Percentiles rank a stretch among this genome's conserved stretches.
These are phyloP conservation scores for Coemansia sp. DNA, from an alignment of 192 early-diverging fungal genomes.

Conservation along the genomic window DNA sequence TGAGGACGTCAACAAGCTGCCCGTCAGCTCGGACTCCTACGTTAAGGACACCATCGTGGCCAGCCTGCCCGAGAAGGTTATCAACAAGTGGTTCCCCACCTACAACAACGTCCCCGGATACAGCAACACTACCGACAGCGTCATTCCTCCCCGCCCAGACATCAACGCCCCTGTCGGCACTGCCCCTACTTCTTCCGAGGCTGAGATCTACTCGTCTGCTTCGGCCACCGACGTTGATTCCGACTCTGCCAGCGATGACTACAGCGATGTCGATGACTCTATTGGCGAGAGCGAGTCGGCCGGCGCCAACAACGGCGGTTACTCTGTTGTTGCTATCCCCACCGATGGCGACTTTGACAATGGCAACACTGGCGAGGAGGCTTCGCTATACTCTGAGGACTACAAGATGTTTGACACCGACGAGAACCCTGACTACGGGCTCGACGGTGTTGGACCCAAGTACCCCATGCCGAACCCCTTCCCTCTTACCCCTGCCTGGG, in stretches of 20 bases:
- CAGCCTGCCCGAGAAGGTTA: slow-evolving; percentile 17
- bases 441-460: slow-evolving; percentile 21
- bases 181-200: slow-evolving; percentile 2
- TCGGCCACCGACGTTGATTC: too few relatives aligned
- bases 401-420: slow-evolving; percentile 8
- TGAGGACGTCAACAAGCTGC: slow-evolving; percentile 23
- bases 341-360: not conserved
- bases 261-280: slow-evolving; percentile 5
- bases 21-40: slow-evolving; percentile 17
- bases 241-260: not conserved
- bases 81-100: slow-evolving; percentile 49
- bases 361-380: slow-evolving; percentile 1
- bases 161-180: not conserved
- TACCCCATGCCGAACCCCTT: slow-evolving; percentile 48
- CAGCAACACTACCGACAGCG: slow-evolving; percentile 16
- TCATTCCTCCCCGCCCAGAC: slow-evolving; percentile 10
- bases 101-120: slow-evolving; percentile 9
- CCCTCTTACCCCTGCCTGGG: slow-evolving; percentile 20
- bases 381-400: slow-evolving; percentile 14
- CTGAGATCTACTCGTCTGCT: too few relatives aligned
- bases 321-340: slow-evolving; percentile 16
- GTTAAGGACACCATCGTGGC: slow-evolving; percentile 21
- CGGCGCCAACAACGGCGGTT: slow-evolving; percentile 1
- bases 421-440: slow-evolving; percentile 3
- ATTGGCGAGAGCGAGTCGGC: slow-evolving; percentile 3